phyloP scores from a whole-genome alignment of 208 protist species.

The Leptomonas pyrrhocoris region DNA sequence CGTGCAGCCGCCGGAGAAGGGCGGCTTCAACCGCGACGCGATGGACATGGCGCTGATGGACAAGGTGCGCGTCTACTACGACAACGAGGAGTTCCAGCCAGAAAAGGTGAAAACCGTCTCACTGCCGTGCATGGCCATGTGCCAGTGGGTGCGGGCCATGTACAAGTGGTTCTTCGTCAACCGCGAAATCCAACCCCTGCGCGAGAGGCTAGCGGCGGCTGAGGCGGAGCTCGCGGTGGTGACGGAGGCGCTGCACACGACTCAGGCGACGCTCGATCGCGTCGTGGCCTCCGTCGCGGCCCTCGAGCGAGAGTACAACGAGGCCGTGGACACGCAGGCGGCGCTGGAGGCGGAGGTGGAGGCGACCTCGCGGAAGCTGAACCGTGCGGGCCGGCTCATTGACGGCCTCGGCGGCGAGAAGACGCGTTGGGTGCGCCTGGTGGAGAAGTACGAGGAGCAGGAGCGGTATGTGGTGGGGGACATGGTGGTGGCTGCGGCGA shows the following conservation, averaged over 20 bases:
- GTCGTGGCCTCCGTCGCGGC: constrained; percentile 93
- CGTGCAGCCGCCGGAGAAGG: constrained; percentile 84
- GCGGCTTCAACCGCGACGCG: constrained; percentile 93
- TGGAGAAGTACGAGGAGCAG: constrained; percentile 87
- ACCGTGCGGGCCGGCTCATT: constrained; percentile 95
- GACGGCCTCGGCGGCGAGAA: constrained; percentile 97
- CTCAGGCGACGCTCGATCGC: constrained; percentile 87
- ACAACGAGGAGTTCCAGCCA: constrained; percentile 92
- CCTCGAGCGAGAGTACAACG: constrained; percentile 94
- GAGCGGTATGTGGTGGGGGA: constrained; percentile 94
- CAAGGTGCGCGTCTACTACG: constrained; percentile 94
- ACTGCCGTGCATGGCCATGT: constrained; percentile 97
- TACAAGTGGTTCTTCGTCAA: constrained; percentile 97
- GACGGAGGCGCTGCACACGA: constrained; percentile 87
- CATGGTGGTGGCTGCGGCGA: constrained; percentile 94
- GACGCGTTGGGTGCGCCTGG: constrained; percentile 89
- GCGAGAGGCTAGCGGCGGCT: constrained; percentile 80
- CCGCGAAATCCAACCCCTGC: constrained; percentile 94
- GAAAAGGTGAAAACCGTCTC: constrained; percentile 94
- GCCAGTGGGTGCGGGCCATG: constrained; percentile 98
- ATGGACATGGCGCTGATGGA: constrained; percentile 94
- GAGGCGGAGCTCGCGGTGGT: constrained; percentile 92
- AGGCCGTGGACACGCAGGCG: constrained; percentile 93
- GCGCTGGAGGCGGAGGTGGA: constrained; percentile 93
- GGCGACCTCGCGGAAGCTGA: constrained; percentile 93